Evolutionary conservation across 306 rosid genomes (phyloP).

Genomic region (Pterocarpus santalinus): DNA sequence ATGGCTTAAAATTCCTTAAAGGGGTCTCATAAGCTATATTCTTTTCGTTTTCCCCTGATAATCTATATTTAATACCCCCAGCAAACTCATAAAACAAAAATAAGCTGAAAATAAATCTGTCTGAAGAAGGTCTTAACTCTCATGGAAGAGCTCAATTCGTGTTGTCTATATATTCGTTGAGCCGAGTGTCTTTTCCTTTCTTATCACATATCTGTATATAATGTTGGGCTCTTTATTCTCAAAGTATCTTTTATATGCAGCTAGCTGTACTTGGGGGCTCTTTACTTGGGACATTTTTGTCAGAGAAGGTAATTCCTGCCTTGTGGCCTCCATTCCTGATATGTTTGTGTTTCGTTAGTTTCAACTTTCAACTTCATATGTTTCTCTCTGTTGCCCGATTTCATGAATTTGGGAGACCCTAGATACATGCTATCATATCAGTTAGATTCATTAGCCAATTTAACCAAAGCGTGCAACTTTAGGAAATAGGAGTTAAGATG

Average conservation of each 20-base stretch:
- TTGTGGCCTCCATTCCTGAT: slow-evolving; percentile 35
- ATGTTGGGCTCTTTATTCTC: slow-evolving; percentile 24
- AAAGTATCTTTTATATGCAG: slow-evolving; percentile 55
- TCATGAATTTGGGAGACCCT: not conserved
- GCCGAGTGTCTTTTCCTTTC: slow-evolving; percentile 37
- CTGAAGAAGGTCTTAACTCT: slow-evolving; percentile 9
- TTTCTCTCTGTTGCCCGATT: slow-evolving; percentile 27
- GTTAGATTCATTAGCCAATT: slow-evolving; percentile 12
- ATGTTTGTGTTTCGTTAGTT: slow-evolving; percentile 20
- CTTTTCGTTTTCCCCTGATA: too few species aligned
- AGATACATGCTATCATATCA: slow-evolving; percentile 18
- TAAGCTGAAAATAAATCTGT: too few species aligned
- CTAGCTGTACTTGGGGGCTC: slow-evolving; percentile 97
- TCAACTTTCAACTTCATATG: slow-evolving; percentile 12
- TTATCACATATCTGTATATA: slow-evolving; percentile 13
- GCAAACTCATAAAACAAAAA: slow-evolving; percentile 6
- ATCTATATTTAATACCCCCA: slow-evolving; percentile 27
- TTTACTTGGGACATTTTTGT: slow-evolving; percentile 83
- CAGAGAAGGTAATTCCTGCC: slow-evolving; percentile 84
- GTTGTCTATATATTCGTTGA: slow-evolving; percentile 26
- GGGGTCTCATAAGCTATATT: not conserved
- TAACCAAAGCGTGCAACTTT: not conserved
- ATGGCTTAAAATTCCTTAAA: not conserved
- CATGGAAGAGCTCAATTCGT: slow-evolving; percentile 21
- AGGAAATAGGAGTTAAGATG: slow-evolving; percentile 2